Conservation (phyloP, 179 eudicot species). For the Carnegiea gigantea region DNA sequence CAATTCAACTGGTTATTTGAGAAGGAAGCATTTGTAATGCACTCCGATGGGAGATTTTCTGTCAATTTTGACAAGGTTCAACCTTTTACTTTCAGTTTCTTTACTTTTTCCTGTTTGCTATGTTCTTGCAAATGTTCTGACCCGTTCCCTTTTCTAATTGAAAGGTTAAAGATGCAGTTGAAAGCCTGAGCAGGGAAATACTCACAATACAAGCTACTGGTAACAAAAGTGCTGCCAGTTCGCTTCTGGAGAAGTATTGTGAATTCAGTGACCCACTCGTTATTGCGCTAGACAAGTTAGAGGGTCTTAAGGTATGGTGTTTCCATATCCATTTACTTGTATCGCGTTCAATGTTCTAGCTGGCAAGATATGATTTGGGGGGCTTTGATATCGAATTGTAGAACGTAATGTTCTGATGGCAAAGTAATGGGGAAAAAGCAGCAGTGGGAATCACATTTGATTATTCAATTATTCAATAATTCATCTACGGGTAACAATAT, state of each 20-base stretch:
- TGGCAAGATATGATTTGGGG: background rate
- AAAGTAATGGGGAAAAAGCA: background rate
- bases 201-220: constrained; percentile 94
- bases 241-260: constrained; percentile 63
- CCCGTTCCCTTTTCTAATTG: constrained; percentile 1
- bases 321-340: background rate
- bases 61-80: constrained; percentile 82
- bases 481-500: background rate
- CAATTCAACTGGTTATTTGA: constrained; percentile 93
- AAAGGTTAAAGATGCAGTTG: constrained; percentile 74
- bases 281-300: constrained; percentile 69
- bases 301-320: constrained; percentile 59
- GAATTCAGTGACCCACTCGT: constrained; percentile 55
- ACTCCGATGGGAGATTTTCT: constrained; percentile 74
- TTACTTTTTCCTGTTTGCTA: constrained; percentile 7
- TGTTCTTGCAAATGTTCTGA: background rate
- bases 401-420: background rate
- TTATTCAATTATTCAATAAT: background rate
- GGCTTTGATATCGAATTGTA: background rate
- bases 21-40: constrained; percentile 81
- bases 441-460: background rate
- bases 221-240: constrained; percentile 61
- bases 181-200: constrained; percentile 82
- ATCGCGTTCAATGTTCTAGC: background rate
- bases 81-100: constrained; percentile 8